phyloP scores from a whole-genome alignment of 2,329 filamentous ascomycete genomes.

The Hymenoscyphus occultus region DNA sequence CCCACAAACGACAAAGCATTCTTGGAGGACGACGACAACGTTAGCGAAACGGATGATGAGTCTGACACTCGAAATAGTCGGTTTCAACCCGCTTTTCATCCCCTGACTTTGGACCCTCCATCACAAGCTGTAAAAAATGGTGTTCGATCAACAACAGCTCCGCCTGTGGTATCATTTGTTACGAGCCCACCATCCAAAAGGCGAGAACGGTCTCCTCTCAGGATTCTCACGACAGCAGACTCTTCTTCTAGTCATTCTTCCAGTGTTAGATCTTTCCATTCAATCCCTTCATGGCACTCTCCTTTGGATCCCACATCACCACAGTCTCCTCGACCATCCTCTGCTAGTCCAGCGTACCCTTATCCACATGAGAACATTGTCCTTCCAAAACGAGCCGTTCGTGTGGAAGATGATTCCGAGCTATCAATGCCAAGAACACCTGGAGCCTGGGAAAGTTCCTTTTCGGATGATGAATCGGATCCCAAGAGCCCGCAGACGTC shows the following conservation, averaged over 20 bases:
- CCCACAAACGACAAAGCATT: conserved; percentile 5
- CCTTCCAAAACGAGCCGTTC: conserved; percentile 35
- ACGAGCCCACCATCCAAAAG: conserved; percentile 42
- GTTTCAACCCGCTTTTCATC: conserved; percentile 33
- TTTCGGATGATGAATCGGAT: conserved; percentile 11
- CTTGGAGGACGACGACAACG: conserved; percentile 25
- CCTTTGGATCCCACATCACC: conserved; percentile 43
- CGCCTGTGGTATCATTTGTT: conserved; percentile 43
- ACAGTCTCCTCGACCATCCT: conserved; percentile 44
- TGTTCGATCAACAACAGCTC: conserved; percentile 39
- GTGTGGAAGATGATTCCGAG: conserved; percentile 38
- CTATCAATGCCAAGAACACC: conserved; percentile 32
- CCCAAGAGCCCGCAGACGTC: conserved; percentile 20
- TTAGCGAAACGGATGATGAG: conserved; percentile 33
- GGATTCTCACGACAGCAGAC: conserved; percentile 25
- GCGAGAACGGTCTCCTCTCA: conserved; percentile 27
- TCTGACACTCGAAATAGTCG: conserved; percentile 21
- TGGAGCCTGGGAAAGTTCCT: conserved; percentile 26
- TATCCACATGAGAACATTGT: conserved; percentile 43
- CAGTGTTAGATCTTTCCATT: conserved; percentile 54
- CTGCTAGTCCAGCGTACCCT: conserved; percentile 39
- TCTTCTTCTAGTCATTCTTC: conserved; percentile 42
- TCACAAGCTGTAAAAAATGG: conserved; percentile 35
- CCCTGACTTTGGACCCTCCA: conserved; percentile 32
- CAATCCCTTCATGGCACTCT: conserved; percentile 51